Conservation (phyloP, 2,329 filamentous ascomycete genomes). For the Geosmithia flava region DNA sequence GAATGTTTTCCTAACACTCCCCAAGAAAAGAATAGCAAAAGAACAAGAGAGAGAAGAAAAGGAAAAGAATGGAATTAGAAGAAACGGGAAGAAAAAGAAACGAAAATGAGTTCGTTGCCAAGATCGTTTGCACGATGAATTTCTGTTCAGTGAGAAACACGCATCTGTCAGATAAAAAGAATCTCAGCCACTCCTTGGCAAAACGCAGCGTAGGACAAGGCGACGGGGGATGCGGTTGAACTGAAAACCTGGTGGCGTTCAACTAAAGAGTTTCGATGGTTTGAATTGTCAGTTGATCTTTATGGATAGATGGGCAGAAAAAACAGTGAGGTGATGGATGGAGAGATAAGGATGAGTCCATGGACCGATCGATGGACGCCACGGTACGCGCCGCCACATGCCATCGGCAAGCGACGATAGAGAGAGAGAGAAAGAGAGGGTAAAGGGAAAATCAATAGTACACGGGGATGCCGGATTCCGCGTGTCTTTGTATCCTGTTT, state of each 20-base stretch:
- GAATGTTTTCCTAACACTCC: no score
- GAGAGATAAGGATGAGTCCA: background rate
- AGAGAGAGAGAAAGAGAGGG: background rate
- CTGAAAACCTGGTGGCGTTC: background rate
- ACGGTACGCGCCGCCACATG: background rate
- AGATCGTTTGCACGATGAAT: no score
- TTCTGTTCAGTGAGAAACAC: no score
- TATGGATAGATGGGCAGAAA: background rate
- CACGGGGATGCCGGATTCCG: background rate
- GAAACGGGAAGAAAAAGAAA: no score
- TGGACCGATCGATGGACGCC: background rate
- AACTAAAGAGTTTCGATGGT: background rate
- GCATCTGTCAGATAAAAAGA: no score
- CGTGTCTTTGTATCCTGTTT: background rate
- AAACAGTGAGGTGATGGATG: background rate
- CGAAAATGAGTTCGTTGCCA: no score
- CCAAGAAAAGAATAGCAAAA: no score
- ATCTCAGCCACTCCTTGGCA: no score
- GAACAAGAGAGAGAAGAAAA: no score
- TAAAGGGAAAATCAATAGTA: background rate
- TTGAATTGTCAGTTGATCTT: background rate
- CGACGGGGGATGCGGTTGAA: no score
- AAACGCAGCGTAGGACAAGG: no score
- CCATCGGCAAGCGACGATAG: background rate
- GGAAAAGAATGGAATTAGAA: no score